A percentile compares a stretch with the other conserved stretches of the same genome.
Evolutionary conservation across 306 rosid species (phyloP).

Genomic region (Prunus dulcis): DNA sequence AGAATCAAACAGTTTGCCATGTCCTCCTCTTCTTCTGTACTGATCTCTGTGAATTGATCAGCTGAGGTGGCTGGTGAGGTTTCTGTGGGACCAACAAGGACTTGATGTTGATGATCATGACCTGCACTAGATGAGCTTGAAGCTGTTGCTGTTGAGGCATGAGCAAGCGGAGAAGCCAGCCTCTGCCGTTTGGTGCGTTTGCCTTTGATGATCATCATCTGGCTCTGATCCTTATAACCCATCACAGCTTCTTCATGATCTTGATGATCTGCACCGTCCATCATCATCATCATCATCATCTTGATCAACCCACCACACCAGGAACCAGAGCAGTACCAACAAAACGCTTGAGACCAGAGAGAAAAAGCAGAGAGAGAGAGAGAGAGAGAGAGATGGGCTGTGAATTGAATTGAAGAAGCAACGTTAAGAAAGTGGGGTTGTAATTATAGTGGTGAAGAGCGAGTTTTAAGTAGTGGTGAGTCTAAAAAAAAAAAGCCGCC

Average conservation of each 20-base stretch:
- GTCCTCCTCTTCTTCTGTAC: slow-evolving; percentile 52
- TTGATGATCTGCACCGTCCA: slow-evolving; percentile 39
- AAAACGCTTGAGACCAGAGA: not conserved
- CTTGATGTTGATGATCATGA: slow-evolving; percentile 1
- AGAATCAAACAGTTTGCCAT: slow-evolving; percentile 84
- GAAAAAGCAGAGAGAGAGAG: slow-evolving; percentile 2
- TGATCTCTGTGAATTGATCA: slow-evolving; percentile 20
- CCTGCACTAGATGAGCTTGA: slow-evolving; percentile 31
- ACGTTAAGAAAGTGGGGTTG: slow-evolving; percentile 23
- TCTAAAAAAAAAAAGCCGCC: slow-evolving; percentile 1
- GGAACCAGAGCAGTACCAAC: not conserved
- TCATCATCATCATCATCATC: slow-evolving; percentile 13
- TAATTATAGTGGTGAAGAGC: slow-evolving; percentile 31
- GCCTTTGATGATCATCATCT: slow-evolving; percentile 51
- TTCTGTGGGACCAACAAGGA: not conserved
- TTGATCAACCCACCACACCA: not conserved
- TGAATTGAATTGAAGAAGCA: not conserved
- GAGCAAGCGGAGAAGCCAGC: slow-evolving; percentile 37
- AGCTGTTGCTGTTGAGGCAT: slow-evolving; percentile 27
- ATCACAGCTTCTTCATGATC: slow-evolving; percentile 19
- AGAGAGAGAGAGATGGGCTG: not conserved
- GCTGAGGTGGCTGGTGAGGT: slow-evolving; percentile 25
- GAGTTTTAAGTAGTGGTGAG: slow-evolving; percentile 22
- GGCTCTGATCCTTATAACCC: slow-evolving; percentile 27
- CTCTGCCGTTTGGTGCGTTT: slow-evolving; percentile 73